A percentile compares a stretch with the other conserved stretches of the same genome.
Evolutionary conservation across 2,329 filamentous ascomycete genomes (phyloP).

Genomic region (Ascomycota sp.): DNA sequence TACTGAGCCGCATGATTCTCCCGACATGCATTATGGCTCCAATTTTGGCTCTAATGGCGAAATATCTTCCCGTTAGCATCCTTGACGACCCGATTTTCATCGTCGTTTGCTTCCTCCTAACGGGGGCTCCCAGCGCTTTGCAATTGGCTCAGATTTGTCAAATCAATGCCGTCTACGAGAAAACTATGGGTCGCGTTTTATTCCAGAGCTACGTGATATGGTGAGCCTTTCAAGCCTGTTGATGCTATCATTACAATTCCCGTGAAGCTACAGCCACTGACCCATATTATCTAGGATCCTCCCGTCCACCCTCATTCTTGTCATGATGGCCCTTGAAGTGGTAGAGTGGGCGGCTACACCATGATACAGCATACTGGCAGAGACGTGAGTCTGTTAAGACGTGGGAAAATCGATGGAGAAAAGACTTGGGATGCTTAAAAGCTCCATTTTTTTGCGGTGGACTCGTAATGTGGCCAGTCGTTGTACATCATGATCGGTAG

Average conservation of each 20-base stretch:
- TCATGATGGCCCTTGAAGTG: slow-evolving; percentile 78
- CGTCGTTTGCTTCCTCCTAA: slow-evolving; percentile 89
- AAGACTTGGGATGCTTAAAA: no score
- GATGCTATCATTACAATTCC: not conserved
- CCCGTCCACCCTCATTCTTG: slow-evolving; percentile 72
- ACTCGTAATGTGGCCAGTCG: no score
- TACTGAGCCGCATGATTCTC: slow-evolving; percentile 77
- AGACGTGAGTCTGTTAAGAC: no score
- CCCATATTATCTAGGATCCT: slow-evolving; percentile 42
- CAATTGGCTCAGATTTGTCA: slow-evolving; percentile 97
- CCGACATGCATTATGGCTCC: slow-evolving; percentile 86
- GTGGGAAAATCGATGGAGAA: no score
- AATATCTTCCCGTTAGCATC: slow-evolving; percentile 80
- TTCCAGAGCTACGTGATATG: slow-evolving; percentile 82
- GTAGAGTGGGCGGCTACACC: slow-evolving; percentile 52
- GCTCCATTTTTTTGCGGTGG: no score
- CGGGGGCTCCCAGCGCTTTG: slow-evolving; percentile 76
- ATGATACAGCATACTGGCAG: not conserved
- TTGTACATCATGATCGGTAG: no score
- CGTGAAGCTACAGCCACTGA: slow-evolving; percentile 6
- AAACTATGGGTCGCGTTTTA: slow-evolving; percentile 74
- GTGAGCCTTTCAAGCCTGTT: slow-evolving; percentile 25
- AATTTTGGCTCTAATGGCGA: slow-evolving; percentile 64
- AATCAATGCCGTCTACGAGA: slow-evolving; percentile 89
- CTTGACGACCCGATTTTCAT: slow-evolving; percentile 95